phyloP scores from a whole-genome alignment of 768 basidiomycete genomes.

The Tricholoma sp. region DNA sequence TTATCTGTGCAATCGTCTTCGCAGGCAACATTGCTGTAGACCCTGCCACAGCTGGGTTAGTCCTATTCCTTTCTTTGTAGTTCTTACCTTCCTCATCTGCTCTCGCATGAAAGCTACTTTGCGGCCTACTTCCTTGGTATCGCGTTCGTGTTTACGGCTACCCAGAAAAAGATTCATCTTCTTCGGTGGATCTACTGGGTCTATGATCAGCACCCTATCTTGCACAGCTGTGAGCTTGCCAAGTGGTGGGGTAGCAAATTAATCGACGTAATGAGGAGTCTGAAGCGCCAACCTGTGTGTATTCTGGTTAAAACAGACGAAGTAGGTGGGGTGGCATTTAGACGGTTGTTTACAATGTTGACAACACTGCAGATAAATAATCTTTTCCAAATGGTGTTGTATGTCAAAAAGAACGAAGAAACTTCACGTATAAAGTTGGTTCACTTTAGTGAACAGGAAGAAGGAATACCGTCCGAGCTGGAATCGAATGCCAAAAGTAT shows the following conservation, averaged over 20 bases:
- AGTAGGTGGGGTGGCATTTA: conserved; percentile 29
- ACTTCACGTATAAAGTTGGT: conserved; percentile 66
- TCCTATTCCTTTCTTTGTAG: conserved; percentile 3
- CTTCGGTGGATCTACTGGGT: conserved; percentile 55
- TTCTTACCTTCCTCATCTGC: background rate
- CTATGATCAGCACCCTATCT: conserved; percentile 52
- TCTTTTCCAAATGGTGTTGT: conserved; percentile 60
- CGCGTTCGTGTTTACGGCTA: conserved; percentile 38
- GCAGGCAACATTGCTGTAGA: conserved; percentile 59
- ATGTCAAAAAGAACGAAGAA: conserved; percentile 64
- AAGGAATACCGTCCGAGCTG: conserved; percentile 60
- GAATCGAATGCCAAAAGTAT: conserved; percentile 66
- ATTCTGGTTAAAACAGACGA: conserved; percentile 62
- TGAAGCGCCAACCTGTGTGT: conserved; percentile 53
- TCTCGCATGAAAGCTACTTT: conserved; percentile 43
- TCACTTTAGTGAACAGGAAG: conserved; percentile 53
- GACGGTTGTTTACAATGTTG: background rate
- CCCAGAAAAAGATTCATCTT: conserved; percentile 50
- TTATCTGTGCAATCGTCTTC: conserved; percentile 38
- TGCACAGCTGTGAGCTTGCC: conserved; percentile 37
- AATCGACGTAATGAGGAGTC: conserved; percentile 36
- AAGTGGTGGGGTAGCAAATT: conserved; percentile 38
- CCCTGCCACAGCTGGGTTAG: conserved; percentile 50
- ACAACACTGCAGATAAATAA: conserved; percentile 53
- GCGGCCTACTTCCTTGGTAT: conserved; percentile 55